A percentile compares a stretch with the other conserved stretches of the same genome.
These are phyloP conservation scores for Euphorbia schlechtendalii DNA, from an alignment of 441 rosid genomes.

Conservation along the genomic window DNA sequence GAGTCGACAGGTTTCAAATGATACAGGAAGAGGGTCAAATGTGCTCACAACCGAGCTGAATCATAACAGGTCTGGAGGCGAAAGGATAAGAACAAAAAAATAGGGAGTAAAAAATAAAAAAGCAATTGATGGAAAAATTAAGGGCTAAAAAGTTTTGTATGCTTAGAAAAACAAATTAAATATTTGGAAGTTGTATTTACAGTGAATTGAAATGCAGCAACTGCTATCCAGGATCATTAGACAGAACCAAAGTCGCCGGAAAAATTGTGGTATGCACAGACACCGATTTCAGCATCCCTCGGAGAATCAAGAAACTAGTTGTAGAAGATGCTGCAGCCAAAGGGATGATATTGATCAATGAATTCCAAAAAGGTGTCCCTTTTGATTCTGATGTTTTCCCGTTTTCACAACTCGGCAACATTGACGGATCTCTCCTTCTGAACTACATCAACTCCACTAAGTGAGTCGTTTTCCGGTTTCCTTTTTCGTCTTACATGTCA, in stretches of 20 bases:
- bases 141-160: too few species aligned
- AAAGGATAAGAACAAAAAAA: too few species aligned
- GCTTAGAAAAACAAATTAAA: too few species aligned
- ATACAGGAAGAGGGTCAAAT: too few species aligned
- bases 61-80: too few species aligned
- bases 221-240: constrained; percentile 67
- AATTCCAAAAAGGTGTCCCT: constrained; percentile 32
- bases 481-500: background rate
- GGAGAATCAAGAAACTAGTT: constrained; percentile 44
- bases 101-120: too few species aligned
- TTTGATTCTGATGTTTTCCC: constrained; percentile 62
- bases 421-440: constrained; percentile 42
- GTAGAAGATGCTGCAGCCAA: constrained; percentile 57
- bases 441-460: constrained; percentile 50
- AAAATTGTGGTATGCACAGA: constrained; percentile 55
- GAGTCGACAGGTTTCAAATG: too few species aligned
- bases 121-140: too few species aligned
- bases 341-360: constrained; percentile 56
- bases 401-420: constrained; percentile 40
- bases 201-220: constrained; percentile 32
- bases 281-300: constrained; percentile 27
- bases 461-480: constrained; percentile 22
- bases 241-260: constrained; percentile 46
- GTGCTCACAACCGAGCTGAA: too few species aligned
- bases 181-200: too few species aligned